phyloP scores from a whole-genome alignment of 2,329 filamentous ascomycete species.

The Xylariaceae sp. region DNA sequence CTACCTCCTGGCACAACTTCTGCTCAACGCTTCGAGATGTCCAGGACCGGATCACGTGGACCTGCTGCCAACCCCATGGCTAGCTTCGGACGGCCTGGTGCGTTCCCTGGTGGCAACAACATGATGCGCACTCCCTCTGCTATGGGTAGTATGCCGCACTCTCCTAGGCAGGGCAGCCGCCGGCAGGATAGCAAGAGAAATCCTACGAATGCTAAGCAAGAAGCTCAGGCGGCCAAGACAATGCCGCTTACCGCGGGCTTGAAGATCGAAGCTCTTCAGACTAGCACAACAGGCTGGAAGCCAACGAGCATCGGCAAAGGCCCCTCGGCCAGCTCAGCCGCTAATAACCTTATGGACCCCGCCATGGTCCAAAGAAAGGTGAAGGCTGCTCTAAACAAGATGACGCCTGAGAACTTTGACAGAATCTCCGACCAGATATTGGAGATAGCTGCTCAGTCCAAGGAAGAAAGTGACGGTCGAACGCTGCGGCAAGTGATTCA shows the following conservation, averaged over 20 bases:
- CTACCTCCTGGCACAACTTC: conserved; percentile 76
- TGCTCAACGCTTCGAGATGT: conserved; percentile 67
- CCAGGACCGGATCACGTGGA: conserved; percentile 44
- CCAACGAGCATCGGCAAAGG: conserved; percentile 63
- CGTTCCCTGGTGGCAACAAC: conserved; percentile 57
- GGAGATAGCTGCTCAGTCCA: conserved; percentile 87
- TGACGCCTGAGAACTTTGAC: conserved; percentile 95
- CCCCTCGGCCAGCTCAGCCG: conserved; percentile 40
- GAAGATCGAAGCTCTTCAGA: conserved; percentile 75
- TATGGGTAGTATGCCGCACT: conserved; percentile 60
- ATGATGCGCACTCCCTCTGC: conserved; percentile 66
- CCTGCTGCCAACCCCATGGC: conserved; percentile 48
- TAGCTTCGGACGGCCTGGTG: conserved; percentile 57
- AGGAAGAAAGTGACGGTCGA: conserved; percentile 89
- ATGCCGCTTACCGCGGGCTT: conserved; percentile 87
- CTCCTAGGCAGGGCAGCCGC: conserved; percentile 65
- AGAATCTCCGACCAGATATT: conserved; percentile 85
- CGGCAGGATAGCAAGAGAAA: conserved; percentile 63
- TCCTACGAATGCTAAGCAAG: conserved; percentile 50
- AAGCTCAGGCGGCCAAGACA: conserved; percentile 70
- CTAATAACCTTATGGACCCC: conserved; percentile 66
- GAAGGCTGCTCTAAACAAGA: conserved; percentile 98
- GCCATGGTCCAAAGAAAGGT: conserved; percentile 98
- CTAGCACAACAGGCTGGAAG: conserved; percentile 82
- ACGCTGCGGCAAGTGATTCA: conserved; percentile 97